Evolutionary conservation across 345 rosid genomes (phyloP), one percentile per base, ranked within the genome.

Genomic region (Citrus sinensis): DNA sequence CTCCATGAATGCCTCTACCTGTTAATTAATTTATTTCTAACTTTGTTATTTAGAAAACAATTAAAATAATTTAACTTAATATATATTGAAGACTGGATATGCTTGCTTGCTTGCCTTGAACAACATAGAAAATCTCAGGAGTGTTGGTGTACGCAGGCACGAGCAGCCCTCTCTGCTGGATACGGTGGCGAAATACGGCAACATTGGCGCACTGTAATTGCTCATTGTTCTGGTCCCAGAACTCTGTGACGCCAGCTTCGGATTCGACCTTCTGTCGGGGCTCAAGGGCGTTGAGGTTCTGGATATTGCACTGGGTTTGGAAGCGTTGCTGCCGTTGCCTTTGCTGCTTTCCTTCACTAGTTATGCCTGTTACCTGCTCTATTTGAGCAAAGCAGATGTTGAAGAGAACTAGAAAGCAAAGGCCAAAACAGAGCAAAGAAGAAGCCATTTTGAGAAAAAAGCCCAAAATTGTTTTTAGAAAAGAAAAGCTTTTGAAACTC

Each of bases 171-270:
- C 66, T 69, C 17, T 10, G 61, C 8, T 75, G 37, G 69, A 89
- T 79, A 16, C 34, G 79, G n/a, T 85, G 92, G 67, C 90, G 84
- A 58, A 86, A 22, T n/a, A 76, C 79, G 0, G 71, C 88, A 29
- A 81, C 91, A 11, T 85, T 88, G 19, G 87, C 89, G 56, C 91
- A 88, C 61, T 74, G 79, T 73, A 88, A 76, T 70, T 88, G 87
- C 17, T 80, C 64, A 7, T 82, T 79, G 27, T 81, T 77, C 68
- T 79, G 86, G 61, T 86, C 85, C 88, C 88, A 88, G 24, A 84
- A 76, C 69, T 88, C 88, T 6, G 87, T 78, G 34, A 58, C 40
- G 16, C 92, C 87, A n/a, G 84, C 89, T 69, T 89, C 93, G 0
- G 87, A 76, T 73, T 70, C 58, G 62, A 84, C 11, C 32, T 59